These are phyloP conservation scores for Willaertia magna DNA, from an alignment of 208 protist species.

Conservation along the genomic window DNA sequence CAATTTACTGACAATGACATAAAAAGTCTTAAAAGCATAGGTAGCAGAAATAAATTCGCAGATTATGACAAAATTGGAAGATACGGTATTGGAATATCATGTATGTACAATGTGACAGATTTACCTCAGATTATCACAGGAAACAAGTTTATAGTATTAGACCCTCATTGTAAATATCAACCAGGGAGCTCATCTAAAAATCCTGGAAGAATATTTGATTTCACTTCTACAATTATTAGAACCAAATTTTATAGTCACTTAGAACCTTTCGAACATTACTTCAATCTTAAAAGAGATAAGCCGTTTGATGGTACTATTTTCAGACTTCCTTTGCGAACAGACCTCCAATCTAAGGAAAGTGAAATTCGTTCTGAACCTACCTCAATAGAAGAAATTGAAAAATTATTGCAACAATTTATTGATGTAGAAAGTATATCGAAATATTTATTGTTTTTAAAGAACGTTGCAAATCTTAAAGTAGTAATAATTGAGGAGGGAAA, in stretches of 20 bases:
- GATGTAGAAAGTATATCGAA: too few species aligned
- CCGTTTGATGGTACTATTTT: background rate
- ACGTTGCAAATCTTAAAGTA: too few species aligned
- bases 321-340: background rate
- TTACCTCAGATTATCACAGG: slow-evolving; percentile 29
- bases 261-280: background rate
- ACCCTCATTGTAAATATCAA: slow-evolving; percentile 32
- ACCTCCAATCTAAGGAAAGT: background rate
- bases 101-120: slow-evolving; percentile 40
- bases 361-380: too few species aligned
- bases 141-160: slow-evolving; percentile 29
- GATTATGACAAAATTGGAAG: slow-evolving; percentile 14
- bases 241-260: background rate
- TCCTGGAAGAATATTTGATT: background rate
- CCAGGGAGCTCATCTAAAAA: background rate
- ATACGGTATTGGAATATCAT: slow-evolving; percentile 36
- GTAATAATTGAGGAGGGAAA: too few species aligned
- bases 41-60: background rate
- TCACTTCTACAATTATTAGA: background rate
- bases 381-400: too few species aligned
- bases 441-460: too few species aligned
- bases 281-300: background rate
- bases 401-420: too few species aligned
- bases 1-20: slow-evolving; percentile 14
- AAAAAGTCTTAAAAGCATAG: slow-evolving; percentile 16